phyloP scores from a whole-genome alignment of 2,329 filamentous ascomycete species.

The Sarocladiaceae sp. region DNA sequence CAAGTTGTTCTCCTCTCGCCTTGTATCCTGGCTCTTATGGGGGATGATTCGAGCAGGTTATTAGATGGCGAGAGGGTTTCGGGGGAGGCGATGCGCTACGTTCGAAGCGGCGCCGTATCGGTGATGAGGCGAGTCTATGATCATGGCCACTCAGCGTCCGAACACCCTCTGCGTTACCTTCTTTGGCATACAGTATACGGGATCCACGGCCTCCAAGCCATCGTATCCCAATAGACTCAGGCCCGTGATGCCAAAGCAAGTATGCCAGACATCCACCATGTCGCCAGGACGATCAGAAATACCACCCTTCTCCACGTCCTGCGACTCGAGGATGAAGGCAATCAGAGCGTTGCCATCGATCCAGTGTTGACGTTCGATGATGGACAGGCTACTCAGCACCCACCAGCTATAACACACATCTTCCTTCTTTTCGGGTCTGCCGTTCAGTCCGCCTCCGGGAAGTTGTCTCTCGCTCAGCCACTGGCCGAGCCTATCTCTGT shows the following conservation, averaged over 20 bases:
- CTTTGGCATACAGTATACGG: constrained; percentile 79
- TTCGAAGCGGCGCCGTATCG: background rate
- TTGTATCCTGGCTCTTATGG: constrained; percentile 62
- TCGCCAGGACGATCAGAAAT: constrained; percentile 87
- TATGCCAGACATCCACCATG: constrained; percentile 97
- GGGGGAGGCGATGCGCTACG: background rate
- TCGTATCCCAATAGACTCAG: constrained; percentile 76
- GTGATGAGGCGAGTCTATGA: background rate
- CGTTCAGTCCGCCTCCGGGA: constrained; percentile 82
- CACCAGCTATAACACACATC: constrained; percentile 99
- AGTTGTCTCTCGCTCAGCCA: constrained; percentile 95
- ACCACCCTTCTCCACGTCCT: constrained; percentile 78
- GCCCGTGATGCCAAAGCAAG: constrained; percentile 80
- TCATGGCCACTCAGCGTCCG: constrained; percentile 18
- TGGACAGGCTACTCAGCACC: constrained; percentile 86
- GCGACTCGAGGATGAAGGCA: constrained; percentile 77
- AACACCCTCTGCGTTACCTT: constrained; percentile 55
- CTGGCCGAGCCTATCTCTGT: constrained; percentile 72
- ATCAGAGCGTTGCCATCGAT: constrained; percentile 78
- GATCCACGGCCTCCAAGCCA: constrained; percentile 74
- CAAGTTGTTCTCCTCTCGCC: constrained; percentile 53
- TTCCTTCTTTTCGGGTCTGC: constrained; percentile 88
- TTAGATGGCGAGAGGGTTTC: constrained; percentile 61
- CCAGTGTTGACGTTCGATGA: constrained; percentile 86
- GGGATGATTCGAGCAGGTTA: constrained; percentile 48